Evolutionary conservation across 345 rosid species (phyloP), one percentile per base, ranked within the genome.

Genomic region (Populus nigra): DNA sequence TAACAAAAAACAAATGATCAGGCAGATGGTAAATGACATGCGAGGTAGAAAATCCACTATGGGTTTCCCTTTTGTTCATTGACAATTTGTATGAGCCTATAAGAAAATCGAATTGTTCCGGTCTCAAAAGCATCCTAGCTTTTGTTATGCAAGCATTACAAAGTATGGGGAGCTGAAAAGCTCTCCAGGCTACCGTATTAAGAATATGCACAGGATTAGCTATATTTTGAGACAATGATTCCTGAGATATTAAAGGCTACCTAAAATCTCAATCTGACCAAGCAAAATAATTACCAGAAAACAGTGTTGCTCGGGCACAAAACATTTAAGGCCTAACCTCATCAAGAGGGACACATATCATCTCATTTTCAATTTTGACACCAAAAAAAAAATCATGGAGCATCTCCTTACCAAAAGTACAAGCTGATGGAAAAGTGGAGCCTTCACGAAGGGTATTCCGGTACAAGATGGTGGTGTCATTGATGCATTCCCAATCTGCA

Each of bases 401-500:
- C 74, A 73, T 59, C 62, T 27, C 39, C 90, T 82, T 86, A 96
- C 99, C 99, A 83, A 96, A 96, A 63, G 91, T 55, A 80, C 93
- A 96, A 72, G 97, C 88, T 65, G 94, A 92, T 5, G 99, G 99
- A 85, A 90, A 96, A 8, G 96, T 88, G 36, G 94, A 96, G 68
- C 98, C 98, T 86, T 96, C 99, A 63, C 98, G 90, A 73, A 96
- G 92, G 39, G 93, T 92, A 86, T 96, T 96, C 76, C 97, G 88
- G 77, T 96, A 96, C 81, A 96, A 85, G 74, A 93, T 85, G 29
- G 98, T 88, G 63, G 89, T 86, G 57, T 90, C 91, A 73, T 89
- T 96, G 89, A 96, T 90, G 87, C 99, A 96, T 81, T 96, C 99
- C 99, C 99, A 96, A 71, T 96, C 99, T 1, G 94, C 91, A 73